phyloP scores from a whole-genome alignment of 202 grass and related monocot species.

The Setaria viridis region DNA sequence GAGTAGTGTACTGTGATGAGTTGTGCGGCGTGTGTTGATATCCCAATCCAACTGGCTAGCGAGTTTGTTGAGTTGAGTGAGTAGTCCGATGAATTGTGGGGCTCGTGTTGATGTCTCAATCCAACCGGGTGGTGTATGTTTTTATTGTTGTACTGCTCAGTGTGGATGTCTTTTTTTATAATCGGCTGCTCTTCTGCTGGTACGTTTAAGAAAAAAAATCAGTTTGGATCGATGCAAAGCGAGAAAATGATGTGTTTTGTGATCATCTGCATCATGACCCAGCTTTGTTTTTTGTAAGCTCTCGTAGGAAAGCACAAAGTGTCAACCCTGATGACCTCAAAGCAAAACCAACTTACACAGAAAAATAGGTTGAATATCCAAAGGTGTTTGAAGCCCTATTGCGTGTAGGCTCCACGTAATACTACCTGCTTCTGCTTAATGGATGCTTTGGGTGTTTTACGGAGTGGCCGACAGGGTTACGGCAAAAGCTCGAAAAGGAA shows the following conservation, averaged over 20 bases:
- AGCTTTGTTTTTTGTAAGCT: conserved; percentile 56
- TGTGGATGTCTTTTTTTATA: no score
- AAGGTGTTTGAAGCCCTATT: conserved; percentile 37
- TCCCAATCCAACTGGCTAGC: no score
- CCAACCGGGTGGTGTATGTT: no score
- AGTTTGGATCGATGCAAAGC: conserved; percentile 11
- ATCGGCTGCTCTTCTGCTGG: no score
- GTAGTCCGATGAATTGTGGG: no score
- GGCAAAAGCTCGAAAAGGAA: conserved; percentile 50
- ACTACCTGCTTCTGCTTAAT: neutral
- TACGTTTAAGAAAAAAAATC: no score
- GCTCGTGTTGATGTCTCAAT: no score
- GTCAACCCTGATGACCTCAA: conserved; percentile 49
- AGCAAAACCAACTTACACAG: conserved; percentile 56
- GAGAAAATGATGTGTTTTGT: conserved; percentile 33
- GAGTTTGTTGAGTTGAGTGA: no score
- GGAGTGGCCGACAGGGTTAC: conserved; percentile 54
- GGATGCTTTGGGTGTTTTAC: conserved; percentile 33
- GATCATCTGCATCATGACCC: conserved; percentile 24
- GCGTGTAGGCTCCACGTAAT: conserved; percentile 11
- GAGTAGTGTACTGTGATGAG: no score
- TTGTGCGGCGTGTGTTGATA: no score
- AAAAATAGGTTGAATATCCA: neutral
- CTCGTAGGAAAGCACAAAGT: conserved; percentile 48
- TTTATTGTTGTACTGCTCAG: no score